Evolutionary conservation across 2,329 filamentous ascomycete species (phyloP), one percentile per base, ranked within the genome.

Genomic region (Diaporthe velutina): DNA sequence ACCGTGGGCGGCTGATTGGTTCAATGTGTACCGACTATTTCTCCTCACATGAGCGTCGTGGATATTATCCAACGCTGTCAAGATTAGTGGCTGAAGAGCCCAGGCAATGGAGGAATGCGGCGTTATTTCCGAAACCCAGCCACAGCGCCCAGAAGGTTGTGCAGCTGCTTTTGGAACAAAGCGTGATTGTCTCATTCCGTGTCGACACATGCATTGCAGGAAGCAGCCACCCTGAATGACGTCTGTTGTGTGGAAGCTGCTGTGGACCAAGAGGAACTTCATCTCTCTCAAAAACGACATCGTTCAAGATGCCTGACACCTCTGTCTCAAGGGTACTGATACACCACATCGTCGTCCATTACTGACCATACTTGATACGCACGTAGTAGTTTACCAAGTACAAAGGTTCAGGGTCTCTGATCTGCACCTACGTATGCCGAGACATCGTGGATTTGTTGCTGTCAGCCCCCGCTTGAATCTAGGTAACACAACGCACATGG

Each of bases 161-260:
- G 40, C 40, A 66, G 6, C 28, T 25, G 28, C 33, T 40, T 30
- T 40, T 30, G 60, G 17, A 33, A 64, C 60, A 52, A 28, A 52
- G 19, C 13, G 22, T 52, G 30, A 38, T 50, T 48, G 28, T 33
- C 13, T 6, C 1, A 67, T 67, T n/a, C 61, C 45, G 42, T 45
- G 4, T 17, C 15, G 42, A 66, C 28, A 35, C 30, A 50, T 25
- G 64, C 30, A 50, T 19, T 19, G 22, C 30, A 38, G 33, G 45
- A 25, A 38, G 45, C 45, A 10, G 22, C 64, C 45, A 25, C 64
- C 64, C 42, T 38, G n/a, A 50, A 25, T 67, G 45, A 67, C 64
- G 45, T 67, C 28, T 67, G 30, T 15, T 60, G 57, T 38, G 61
- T 50, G 28, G 22, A 48, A 67, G 33, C 45, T 9, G 6, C 45